Evolutionary conservation across 495 filamentous ascomycete species (phyloP).

Genomic region (Xylaria bambusicola): DNA sequence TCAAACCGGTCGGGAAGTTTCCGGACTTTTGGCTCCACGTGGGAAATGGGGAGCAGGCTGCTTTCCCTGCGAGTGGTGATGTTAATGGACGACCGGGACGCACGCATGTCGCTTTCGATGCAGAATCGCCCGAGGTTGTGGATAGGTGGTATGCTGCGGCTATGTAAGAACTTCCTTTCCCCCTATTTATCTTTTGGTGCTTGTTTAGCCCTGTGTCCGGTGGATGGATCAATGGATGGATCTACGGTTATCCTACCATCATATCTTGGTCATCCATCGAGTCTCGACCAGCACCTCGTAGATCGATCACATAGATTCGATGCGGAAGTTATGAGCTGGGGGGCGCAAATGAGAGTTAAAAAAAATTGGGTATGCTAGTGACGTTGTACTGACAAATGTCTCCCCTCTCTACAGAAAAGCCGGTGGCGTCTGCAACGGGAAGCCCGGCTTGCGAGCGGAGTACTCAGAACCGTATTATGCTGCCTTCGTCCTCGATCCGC

Average conservation of each 20-base stretch:
- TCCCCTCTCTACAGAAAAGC: slow-evolving; percentile 32
- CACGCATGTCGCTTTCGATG: slow-evolving; percentile 35
- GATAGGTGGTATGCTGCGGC: slow-evolving; percentile 31
- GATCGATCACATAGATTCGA: slow-evolving; percentile 4
- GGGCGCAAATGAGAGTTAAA: too few species aligned
- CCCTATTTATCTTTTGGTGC: neutral
- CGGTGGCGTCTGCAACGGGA: slow-evolving; percentile 50
- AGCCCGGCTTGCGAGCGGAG: slow-evolving; percentile 45
- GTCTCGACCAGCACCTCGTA: neutral
- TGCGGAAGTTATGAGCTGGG: too few species aligned
- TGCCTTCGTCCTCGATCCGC: slow-evolving; percentile 53
- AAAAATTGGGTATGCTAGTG: neutral
- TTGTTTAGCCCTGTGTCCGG: too few species aligned
- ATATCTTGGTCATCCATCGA: slow-evolving; percentile 14
- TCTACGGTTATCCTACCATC: slow-evolving; percentile 5
- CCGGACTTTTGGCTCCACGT: slow-evolving; percentile 48
- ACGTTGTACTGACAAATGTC: slow-evolving; percentile 7
- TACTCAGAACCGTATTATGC: slow-evolving; percentile 49
- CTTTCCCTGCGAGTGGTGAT: slow-evolving; percentile 7
- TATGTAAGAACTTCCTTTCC: slow-evolving; percentile 27
- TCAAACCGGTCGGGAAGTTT: slow-evolving; percentile 30
- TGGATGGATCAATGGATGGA: neutral
- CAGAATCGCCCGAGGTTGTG: slow-evolving; percentile 22
- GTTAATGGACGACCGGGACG: slow-evolving; percentile 10
- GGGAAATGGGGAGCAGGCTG: slow-evolving; percentile 15